Base-by-base conservation (phyloP, 257 asterid species). In the Leptodermis oblonga region DNA sequence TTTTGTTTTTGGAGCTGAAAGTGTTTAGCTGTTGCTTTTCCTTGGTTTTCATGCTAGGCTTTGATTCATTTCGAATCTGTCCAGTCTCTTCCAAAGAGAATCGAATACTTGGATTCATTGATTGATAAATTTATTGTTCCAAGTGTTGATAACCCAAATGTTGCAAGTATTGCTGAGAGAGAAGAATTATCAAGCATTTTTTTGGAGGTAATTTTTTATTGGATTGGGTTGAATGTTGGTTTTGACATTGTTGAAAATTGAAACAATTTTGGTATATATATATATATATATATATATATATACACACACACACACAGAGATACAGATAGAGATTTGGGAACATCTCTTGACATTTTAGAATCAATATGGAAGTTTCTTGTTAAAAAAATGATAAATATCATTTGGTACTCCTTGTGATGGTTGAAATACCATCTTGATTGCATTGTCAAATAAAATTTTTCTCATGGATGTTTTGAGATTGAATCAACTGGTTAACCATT, bases 101-200 rank as follows among this genome's bases (percentile, higher is more conserved):
- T 85, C 65, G 96, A 91, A 39, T 80, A 87, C 77, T 74, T 94
- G 71, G 97, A 91, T 80, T 80, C 96, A 42, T 79, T 91, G 81
- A 93, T 94, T 48, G 90, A 86, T 48, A 94, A 87, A 82, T 89
- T 84, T 77, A 77, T 89, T 15, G 84, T 72, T 70, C 86, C 89
- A 48, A 76, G 68, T 74, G 76, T 81, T 17, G 96, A 86, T 28
- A 86, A 79, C 73, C 75, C 87, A 51, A 82, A 51, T 77, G 72
- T 77, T 78, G 86, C 96, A 61, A 87, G 88, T 81, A 76, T 79
- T 70, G 91, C 85, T 69, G 99, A 94, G 63, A 84, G 95, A 73
- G 98, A 94, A 79, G 99, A 94, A 75, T 62, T 91, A 68, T 94
- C 99, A 3, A 91, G 91, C 90, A 84, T 94, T 75, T 89, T 91